Conservation (phyloP, 139 green algal species). For the Chlorella sp. region DNA sequence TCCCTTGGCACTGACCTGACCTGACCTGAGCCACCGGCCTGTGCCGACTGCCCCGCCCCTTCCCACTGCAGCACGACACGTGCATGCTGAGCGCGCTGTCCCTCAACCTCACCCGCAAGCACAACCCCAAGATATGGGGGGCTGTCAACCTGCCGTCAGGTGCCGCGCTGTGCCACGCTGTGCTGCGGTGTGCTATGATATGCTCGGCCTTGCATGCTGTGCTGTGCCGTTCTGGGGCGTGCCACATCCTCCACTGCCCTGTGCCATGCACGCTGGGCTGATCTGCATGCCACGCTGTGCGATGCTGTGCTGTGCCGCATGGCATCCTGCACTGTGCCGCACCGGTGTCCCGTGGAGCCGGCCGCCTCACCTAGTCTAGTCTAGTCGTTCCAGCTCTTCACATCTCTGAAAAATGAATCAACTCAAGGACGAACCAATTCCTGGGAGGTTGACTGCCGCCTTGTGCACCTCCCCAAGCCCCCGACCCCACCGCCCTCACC, state of each 20-base stretch:
- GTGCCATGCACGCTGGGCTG: no score
- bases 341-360: not conserved
- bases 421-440: no score
- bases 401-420: no score
- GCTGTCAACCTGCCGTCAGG: slow-evolving; percentile 67
- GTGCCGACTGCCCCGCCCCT: not conserved
- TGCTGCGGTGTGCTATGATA: not conserved
- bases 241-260: no score
- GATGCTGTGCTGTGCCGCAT: not conserved
- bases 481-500: not conserved
- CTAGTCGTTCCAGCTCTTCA: no score
- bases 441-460: no score
- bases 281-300: no score
- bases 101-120: slow-evolving; percentile 77
- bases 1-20: no score
- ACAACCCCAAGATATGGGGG: slow-evolving; percentile 84
- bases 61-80: slow-evolving; percentile 73
- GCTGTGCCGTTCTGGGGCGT: no score
- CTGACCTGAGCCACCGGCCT: no score
- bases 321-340: not conserved
- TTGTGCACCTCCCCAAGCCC: not conserved
- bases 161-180: not conserved
- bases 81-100: slow-evolving; percentile 81
- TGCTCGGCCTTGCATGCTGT: not conserved
- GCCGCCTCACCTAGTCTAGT: not conserved